phyloP scores from a whole-genome alignment of 495 filamentous ascomycete genomes.

The Hypoxylon cercidicola region DNA sequence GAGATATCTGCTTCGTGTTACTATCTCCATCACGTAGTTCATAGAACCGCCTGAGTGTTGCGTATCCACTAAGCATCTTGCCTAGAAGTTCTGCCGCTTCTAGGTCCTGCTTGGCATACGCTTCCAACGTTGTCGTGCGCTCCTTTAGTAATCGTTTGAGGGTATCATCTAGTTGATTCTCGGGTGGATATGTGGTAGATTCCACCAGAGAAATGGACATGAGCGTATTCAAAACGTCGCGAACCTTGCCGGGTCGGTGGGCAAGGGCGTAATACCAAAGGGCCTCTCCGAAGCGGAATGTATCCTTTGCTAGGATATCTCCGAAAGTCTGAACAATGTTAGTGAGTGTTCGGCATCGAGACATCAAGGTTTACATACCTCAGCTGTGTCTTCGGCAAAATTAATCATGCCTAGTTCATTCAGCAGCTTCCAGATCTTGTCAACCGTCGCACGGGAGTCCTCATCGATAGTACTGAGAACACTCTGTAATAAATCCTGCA shows the following conservation, averaged over 20 bases:
- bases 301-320: slow-evolving; percentile 70
- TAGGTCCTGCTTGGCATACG: slow-evolving; percentile 71
- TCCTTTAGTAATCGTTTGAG: slow-evolving; percentile 72
- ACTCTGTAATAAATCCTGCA: slow-evolving; percentile 62
- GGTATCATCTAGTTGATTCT: slow-evolving; percentile 71
- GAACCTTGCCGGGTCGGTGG: slow-evolving; percentile 76
- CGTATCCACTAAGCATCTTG: slow-evolving; percentile 88
- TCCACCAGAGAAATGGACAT: slow-evolving; percentile 86
- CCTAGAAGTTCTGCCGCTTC: slow-evolving; percentile 84
- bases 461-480: slow-evolving; percentile 72
- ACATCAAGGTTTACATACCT: slow-evolving; percentile 65
- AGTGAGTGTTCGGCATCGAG: slow-evolving; percentile 32
- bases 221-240: slow-evolving; percentile 83
- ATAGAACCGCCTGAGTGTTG: slow-evolving; percentile 86
- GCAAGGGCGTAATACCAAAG: slow-evolving; percentile 88
- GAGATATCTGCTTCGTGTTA: slow-evolving; percentile 43
- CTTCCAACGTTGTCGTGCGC: slow-evolving; percentile 71
- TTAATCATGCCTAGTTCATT: slow-evolving; percentile 73
- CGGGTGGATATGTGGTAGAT: slow-evolving; percentile 78
- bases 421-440: slow-evolving; percentile 78
- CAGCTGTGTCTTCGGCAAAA: slow-evolving; percentile 76
- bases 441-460: slow-evolving; percentile 71
- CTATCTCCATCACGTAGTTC: slow-evolving; percentile 77
- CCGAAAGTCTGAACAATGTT: slow-evolving; percentile 74
- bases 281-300: slow-evolving; percentile 80